Base-by-base conservation (phyloP, 495 filamentous ascomycete species). In the Talaromyces stipitatus region DNA sequence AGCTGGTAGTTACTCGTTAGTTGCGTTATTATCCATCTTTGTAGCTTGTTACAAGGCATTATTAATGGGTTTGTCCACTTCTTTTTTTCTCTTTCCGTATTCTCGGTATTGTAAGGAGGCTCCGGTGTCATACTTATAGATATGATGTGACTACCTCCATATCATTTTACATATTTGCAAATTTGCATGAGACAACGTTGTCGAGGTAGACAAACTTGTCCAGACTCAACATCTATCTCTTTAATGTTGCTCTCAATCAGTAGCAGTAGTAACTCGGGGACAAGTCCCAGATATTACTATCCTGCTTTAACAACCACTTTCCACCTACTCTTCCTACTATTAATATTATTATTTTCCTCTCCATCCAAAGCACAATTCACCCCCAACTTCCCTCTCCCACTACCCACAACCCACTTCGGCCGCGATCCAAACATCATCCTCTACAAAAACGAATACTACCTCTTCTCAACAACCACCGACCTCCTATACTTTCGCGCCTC, bases 351-450 rank as follows among this genome's bases (percentile, higher is more conserved):
- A 12, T 22, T n/a, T n/a, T n/a, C n/a, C n/a, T n/a, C n/a, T n/a
- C n/a, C 30, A 54, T 16, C 51, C 9, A 54, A 18, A 14, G 27
- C 51, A 14, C 30, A 16, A 36, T n/a, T n/a, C n/a, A 54, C 28
- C 2, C 12, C 28, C 16, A 14, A 2, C 8, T 64, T 69, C 30
- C 72, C 74, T 0, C 59, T 72, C 0, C 61, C 74, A 7, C 76
- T 74, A 47, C 48, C 51, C 24, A 73, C 72, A 27, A 60, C 76
- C 36, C 46, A 75, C n/a, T 47, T 45, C 27, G 65, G 57, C 0
- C 74, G 75, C 58, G 74, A 77, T 43, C 74, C 74, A 9, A 76
- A 67, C 30, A 71, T 77, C 14, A 10, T 77, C 22, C 43, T 60
- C 7, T 59, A 69, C 55, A 50, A 75, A 30, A 57, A 62, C 38